Percentiles rank a stretch among this genome's conserved stretches.
Conservation (phyloP, 768 basidiomycete genomes). For the Naganishia randhawae region DNA sequence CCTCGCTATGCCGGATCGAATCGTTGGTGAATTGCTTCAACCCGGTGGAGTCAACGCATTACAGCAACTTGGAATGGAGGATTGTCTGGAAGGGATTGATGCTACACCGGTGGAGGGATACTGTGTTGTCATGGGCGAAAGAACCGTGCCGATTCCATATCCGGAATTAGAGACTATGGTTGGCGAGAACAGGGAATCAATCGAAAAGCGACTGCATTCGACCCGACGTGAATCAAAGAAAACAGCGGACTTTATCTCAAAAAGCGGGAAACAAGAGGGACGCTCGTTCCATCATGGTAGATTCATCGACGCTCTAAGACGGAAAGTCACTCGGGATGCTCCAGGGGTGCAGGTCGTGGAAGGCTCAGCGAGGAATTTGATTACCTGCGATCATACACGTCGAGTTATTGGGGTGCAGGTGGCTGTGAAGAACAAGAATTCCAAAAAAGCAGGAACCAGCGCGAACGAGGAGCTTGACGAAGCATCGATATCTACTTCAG, state of each 20-base stretch:
- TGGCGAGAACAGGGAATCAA: constrained; percentile 17
- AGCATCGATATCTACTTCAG: constrained; percentile 46
- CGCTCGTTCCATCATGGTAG: constrained; percentile 90
- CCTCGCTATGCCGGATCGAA: constrained; percentile 85
- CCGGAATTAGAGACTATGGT: constrained; percentile 52
- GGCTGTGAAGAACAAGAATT: constrained; percentile 55
- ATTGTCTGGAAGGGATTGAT: constrained; percentile 79
- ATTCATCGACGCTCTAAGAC: constrained; percentile 75
- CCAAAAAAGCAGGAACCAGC: constrained; percentile 51
- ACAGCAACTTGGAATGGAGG: constrained; percentile 68
- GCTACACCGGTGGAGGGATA: constrained; percentile 79
- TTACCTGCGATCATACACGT: constrained; percentile 63
- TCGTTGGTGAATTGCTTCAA: constrained; percentile 94
- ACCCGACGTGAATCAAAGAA: constrained; percentile 9
- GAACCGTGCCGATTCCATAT: constrained; percentile 83
- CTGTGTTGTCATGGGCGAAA: constrained; percentile 61
- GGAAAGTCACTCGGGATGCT: constrained; percentile 59
- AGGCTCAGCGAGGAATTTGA: constrained; percentile 44
- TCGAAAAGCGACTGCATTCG: neutral
- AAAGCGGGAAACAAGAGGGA: constrained; percentile 59
- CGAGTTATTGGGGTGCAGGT: constrained; percentile 47
- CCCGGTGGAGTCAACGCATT: constrained; percentile 82
- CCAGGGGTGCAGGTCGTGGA: constrained; percentile 42
- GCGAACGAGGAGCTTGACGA: constrained; percentile 43
- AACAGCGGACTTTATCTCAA: neutral